These are phyloP conservation scores for Chaetomium strumarium DNA, from an alignment of 2,329 filamentous ascomycete genomes.

Conservation along the genomic window DNA sequence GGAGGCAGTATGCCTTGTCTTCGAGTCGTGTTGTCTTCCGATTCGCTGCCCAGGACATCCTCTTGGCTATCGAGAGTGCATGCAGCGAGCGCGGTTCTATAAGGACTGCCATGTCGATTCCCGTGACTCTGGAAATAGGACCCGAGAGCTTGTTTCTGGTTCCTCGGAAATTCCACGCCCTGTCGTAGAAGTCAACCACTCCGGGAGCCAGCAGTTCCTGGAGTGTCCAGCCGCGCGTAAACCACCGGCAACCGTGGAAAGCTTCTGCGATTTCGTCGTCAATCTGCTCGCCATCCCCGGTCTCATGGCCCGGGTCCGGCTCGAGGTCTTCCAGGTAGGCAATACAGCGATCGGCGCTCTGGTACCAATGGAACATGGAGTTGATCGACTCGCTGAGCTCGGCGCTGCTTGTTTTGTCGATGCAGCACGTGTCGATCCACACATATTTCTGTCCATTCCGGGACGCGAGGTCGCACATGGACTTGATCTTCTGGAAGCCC, in stretches of 20 bases:
- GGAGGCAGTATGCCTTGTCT: constrained; percentile 14
- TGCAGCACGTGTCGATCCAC: constrained; percentile 4
- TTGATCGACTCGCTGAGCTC: constrained; percentile 1
- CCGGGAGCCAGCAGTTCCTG: background rate
- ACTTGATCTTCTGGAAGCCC: constrained; percentile 3
- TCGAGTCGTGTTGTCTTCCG: constrained; percentile 5
- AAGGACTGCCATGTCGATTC: background rate
- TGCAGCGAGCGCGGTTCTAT: background rate
- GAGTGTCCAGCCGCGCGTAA: constrained; percentile 1
- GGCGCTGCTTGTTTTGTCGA: background rate
- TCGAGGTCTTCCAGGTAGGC: background rate
- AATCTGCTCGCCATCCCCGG: too few relatives aligned
- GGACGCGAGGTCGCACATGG: background rate
- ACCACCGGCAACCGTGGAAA: background rate
- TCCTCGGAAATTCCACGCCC: background rate
- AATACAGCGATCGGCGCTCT: background rate
- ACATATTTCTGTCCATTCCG: background rate
- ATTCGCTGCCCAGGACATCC: constrained; percentile 11
- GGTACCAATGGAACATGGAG: constrained; percentile 1
- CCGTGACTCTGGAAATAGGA: too few relatives aligned
- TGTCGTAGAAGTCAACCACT: background rate
- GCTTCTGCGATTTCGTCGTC: too few relatives aligned
- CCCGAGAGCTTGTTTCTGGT: background rate
- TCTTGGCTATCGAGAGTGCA: background rate
- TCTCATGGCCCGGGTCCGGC: too few relatives aligned